phyloP scores from a whole-genome alignment of 805 yeast species.

The Zygosaccharomyces bailii region DNA sequence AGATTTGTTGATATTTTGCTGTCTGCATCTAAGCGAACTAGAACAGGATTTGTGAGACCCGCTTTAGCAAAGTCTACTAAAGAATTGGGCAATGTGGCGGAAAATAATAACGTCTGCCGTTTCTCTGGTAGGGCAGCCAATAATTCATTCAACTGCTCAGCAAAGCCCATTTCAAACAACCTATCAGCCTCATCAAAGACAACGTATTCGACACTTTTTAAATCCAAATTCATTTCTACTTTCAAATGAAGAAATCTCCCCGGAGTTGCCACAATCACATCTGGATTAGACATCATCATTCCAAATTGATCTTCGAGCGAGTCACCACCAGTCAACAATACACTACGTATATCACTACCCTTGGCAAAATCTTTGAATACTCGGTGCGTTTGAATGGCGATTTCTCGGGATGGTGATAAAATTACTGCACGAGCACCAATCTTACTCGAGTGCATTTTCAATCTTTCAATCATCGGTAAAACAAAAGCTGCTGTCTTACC shows the following conservation, averaged over 20 bases:
- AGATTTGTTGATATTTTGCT: slow-evolving; percentile 84
- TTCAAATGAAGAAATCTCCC: slow-evolving; percentile 95
- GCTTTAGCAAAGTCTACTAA: slow-evolving; percentile 97
- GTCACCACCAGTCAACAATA: slow-evolving; percentile 93
- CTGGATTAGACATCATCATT: slow-evolving; percentile 91
- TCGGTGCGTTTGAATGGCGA: slow-evolving; percentile 88
- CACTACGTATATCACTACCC: slow-evolving; percentile 78
- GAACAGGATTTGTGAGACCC: slow-evolving; percentile 86
- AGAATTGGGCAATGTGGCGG: slow-evolving; percentile 91
- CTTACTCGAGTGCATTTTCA: slow-evolving; percentile 78
- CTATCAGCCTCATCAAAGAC: slow-evolving; percentile 98
- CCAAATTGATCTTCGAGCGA: slow-evolving; percentile 95
- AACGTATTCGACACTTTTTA: slow-evolving; percentile 79
- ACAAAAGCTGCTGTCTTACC: slow-evolving; percentile 98
- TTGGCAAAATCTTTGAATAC: slow-evolving; percentile 83
- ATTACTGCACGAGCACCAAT: slow-evolving; percentile 88
- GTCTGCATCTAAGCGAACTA: slow-evolving; percentile 91
- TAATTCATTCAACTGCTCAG: slow-evolving; percentile 87
- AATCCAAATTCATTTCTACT: slow-evolving; percentile 89
- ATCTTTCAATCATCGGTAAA: slow-evolving; percentile 81
- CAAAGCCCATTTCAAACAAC: slow-evolving; percentile 92
- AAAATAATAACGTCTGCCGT: slow-evolving; percentile 85
- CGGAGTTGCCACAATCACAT: slow-evolving; percentile 92
- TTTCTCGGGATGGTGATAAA: slow-evolving; percentile 91
- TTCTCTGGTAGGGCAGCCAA: slow-evolving; percentile 75